Evolutionary conservation across 2,329 filamentous ascomycete genomes (phyloP).

Genomic region (Aspergillus unguis): DNA sequence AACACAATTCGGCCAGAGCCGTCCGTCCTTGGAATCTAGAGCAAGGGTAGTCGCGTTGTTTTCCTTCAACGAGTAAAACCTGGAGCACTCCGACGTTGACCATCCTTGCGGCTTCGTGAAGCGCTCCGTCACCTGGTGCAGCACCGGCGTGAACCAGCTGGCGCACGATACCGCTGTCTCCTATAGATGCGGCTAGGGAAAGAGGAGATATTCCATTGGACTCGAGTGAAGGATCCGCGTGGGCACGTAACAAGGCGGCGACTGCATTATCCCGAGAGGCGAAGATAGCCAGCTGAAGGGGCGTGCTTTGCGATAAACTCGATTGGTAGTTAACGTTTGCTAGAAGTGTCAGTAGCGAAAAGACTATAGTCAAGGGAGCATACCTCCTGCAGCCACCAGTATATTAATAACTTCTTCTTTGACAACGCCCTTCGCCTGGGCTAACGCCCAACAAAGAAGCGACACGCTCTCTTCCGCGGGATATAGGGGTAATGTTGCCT

Average conservation of each 20-base stretch:
- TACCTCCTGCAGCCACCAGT: slow-evolving; percentile 3
- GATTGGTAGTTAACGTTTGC: slow-evolving; percentile 7
- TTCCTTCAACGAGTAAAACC: slow-evolving; percentile 1
- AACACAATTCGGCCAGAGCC: slow-evolving; percentile 6
- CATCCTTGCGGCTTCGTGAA: slow-evolving; percentile 8
- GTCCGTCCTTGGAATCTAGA: slow-evolving; percentile 8
- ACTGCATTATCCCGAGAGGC: slow-evolving; percentile 1
- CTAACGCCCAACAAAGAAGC: slow-evolving; percentile 7
- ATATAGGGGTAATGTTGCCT: not conserved
- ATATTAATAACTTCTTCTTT: slow-evolving; percentile 4
- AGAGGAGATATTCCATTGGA: slow-evolving; percentile 3
- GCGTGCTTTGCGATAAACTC: slow-evolving; percentile 1
- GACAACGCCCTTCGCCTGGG: not conserved
- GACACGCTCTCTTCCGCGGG: slow-evolving; percentile 1
- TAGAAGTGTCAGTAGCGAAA: not conserved
- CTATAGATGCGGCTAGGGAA: slow-evolving; percentile 1
- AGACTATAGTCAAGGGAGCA: not conserved
- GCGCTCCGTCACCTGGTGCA: slow-evolving; percentile 2
- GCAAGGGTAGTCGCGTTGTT: slow-evolving; percentile 10
- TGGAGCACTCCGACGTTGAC: slow-evolving; percentile 8
- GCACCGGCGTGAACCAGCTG: slow-evolving; percentile 5
- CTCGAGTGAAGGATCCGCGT: slow-evolving; percentile 6
- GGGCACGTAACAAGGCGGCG: not conserved
- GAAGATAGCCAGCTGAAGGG: slow-evolving; percentile 9
- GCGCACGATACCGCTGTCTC: not conserved